Conservation (phyloP, 2,329 filamentous ascomycete species). For the Pyrenochaeta sp. region DNA sequence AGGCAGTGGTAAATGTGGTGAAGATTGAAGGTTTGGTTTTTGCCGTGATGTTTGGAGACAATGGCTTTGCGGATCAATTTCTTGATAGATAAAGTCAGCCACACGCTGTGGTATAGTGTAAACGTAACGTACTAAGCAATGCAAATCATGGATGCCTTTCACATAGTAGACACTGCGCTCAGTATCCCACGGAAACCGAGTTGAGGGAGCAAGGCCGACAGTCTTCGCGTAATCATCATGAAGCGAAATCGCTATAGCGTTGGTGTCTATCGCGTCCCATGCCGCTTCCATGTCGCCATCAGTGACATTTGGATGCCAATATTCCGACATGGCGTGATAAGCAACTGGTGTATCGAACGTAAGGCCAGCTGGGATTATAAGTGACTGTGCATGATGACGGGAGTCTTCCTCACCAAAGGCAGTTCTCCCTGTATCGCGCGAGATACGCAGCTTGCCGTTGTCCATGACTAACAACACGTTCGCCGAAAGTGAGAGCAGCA, state of each 20-base stretch:
- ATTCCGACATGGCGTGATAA: constrained; percentile 39
- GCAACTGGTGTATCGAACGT: constrained; percentile 37
- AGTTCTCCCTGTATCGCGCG: constrained; percentile 25
- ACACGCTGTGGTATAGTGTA: background rate
- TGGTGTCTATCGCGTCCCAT: constrained; percentile 47
- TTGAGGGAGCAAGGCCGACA: constrained; percentile 34
- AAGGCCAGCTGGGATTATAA: constrained; percentile 28
- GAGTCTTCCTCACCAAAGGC: constrained; percentile 32
- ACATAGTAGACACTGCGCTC: constrained; percentile 47
- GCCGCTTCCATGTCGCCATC: constrained; percentile 36
- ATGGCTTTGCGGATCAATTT: constrained; percentile 48
- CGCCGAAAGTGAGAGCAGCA: constrained; percentile 39
- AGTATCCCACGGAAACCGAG: constrained; percentile 47
- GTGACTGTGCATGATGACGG: background rate
- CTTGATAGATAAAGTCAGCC: constrained; percentile 15
- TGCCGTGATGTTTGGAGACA: constrained; percentile 34
- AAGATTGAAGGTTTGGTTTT: constrained; percentile 31
- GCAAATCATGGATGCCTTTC: constrained; percentile 46
- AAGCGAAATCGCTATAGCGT: constrained; percentile 42
- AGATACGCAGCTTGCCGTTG: constrained; percentile 29
- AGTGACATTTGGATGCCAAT: constrained; percentile 41
- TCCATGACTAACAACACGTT: constrained; percentile 42
- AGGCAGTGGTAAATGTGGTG: constrained; percentile 45
- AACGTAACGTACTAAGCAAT: constrained; percentile 37
- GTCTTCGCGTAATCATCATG: constrained; percentile 35